Conservation (phyloP, 2,329 filamentous ascomycete genomes). For the Talaromyces verruculosus region DNA sequence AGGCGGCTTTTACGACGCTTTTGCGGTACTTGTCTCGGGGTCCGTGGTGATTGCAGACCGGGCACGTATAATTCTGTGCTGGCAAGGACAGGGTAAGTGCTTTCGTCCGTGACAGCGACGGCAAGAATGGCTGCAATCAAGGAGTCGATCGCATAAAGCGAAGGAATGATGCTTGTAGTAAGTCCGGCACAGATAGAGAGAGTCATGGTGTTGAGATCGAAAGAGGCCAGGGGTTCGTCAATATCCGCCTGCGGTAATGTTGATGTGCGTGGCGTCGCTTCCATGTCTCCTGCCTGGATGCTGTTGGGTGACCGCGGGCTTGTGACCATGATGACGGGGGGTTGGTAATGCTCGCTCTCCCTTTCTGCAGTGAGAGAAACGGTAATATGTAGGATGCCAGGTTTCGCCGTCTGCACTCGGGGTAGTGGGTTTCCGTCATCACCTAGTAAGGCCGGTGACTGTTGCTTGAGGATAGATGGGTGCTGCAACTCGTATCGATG, state of each 20-base stretch:
- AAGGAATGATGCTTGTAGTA: conserved; percentile 45
- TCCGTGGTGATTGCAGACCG: conserved; percentile 22
- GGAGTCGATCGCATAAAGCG: conserved; percentile 50
- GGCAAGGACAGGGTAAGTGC: conserved; percentile 40
- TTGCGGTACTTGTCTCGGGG: conserved; percentile 6
- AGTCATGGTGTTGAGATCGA: conserved; percentile 45
- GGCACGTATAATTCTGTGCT: conserved; percentile 36
- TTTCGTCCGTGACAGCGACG: conserved; percentile 46
- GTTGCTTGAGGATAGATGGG: conserved; percentile 40
- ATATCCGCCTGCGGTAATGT: conserved; percentile 42
- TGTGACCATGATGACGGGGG: conserved; percentile 41
- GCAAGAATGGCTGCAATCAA: conserved; percentile 48
- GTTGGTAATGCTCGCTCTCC: conserved; percentile 20
- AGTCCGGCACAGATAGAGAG: conserved; percentile 43
- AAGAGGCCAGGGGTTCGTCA: conserved; percentile 42
- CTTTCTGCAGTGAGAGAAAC: conserved; percentile 37
- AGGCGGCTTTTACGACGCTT: conserved; percentile 7
- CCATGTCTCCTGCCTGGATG: conserved; percentile 35
- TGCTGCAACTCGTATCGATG: conserved; percentile 49
- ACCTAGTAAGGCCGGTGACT: conserved; percentile 34
- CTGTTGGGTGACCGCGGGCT: conserved; percentile 38
- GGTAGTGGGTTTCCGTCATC: conserved; percentile 38
- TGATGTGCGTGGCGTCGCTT: conserved; percentile 39
- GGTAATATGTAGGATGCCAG: conserved; percentile 44
- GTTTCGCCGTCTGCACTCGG: conserved; percentile 32